These are phyloP conservation scores for Apophysomyces variabilis DNA, from an alignment of 371 early-diverging fungal genomes.

Conservation along the genomic window DNA sequence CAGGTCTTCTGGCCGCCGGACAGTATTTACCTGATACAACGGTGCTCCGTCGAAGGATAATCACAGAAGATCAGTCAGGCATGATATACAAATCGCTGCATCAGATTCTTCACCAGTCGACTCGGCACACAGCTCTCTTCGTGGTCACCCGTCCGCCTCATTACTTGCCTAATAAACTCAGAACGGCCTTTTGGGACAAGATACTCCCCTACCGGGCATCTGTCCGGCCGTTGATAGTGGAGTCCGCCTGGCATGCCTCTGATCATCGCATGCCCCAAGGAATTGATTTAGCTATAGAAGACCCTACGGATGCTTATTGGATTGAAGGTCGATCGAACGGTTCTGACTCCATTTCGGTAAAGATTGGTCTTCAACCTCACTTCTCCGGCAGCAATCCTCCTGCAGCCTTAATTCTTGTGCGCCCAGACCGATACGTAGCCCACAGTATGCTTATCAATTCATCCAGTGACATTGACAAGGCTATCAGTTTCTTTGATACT, in stretches of 20 bases:
- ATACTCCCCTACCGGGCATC: neutral
- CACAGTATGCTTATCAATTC: conserved; percentile 16
- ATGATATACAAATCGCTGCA: neutral
- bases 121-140: conserved; percentile 8
- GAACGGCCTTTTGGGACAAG: conserved; percentile 5
- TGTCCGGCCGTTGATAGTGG: conserved; percentile 19
- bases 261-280: neutral
- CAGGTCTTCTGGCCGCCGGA: neutral
- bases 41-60: neutral
- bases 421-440: conserved; percentile 29
- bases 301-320: conserved; percentile 22
- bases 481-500: conserved; percentile 8
- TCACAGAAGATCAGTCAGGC: neutral
- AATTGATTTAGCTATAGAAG: conserved; percentile 6
- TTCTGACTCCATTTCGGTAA: conserved; percentile 12
- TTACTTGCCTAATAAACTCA: neutral
- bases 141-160: conserved; percentile 15
- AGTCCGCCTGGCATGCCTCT: conserved; percentile 20
- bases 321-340: conserved; percentile 9
- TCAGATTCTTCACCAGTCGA: neutral
- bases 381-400: conserved; percentile 12
- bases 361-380: conserved; percentile 18
- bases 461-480: conserved; percentile 16
- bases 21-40: neutral
- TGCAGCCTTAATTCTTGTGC: conserved; percentile 21